phyloP scores from a whole-genome alignment of 257 asterid genomes.

The Eustoma russellianum region DNA sequence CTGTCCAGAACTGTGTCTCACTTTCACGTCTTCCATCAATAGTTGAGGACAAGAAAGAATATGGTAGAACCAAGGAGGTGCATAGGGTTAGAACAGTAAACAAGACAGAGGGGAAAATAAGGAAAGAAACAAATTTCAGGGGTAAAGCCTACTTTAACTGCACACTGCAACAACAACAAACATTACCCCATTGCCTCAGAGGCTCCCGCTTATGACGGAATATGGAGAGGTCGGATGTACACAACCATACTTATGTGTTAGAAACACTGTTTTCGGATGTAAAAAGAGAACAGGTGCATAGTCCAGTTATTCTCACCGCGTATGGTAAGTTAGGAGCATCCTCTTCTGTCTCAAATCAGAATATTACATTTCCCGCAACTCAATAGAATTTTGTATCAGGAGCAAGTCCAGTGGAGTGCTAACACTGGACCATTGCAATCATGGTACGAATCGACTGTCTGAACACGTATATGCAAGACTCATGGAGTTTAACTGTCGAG shows the following conservation, averaged over 20 bases:
- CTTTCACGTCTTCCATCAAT: too few species aligned
- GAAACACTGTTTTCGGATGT: too few species aligned
- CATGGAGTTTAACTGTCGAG: constrained; percentile 4
- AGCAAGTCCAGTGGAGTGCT: constrained; percentile 2
- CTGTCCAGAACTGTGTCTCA: too few species aligned
- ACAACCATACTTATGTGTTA: too few species aligned
- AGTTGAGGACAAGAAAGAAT: too few species aligned
- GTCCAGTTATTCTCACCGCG: constrained; percentile 23
- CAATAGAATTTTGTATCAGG: background rate
- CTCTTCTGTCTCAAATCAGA: constrained; percentile 14
- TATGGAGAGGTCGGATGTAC: too few species aligned
- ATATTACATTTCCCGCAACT: constrained; percentile 8
- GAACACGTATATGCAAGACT: constrained; percentile 6
- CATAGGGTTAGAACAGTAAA: too few species aligned
- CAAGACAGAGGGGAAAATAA: too few species aligned
- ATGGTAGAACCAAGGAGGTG: too few species aligned
- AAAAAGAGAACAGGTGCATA: constrained; percentile 17
- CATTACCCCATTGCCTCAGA: too few species aligned
- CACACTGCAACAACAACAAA: too few species aligned
- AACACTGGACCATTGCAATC: constrained; percentile 10
- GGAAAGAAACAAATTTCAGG: background rate
- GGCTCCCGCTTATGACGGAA: too few species aligned
- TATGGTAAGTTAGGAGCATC: constrained; percentile 16
- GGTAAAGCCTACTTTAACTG: constrained; percentile 19
- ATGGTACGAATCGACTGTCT: constrained; percentile 15